Conservation (phyloP, 148 eudicot species). For the Cornus kousa region DNA sequence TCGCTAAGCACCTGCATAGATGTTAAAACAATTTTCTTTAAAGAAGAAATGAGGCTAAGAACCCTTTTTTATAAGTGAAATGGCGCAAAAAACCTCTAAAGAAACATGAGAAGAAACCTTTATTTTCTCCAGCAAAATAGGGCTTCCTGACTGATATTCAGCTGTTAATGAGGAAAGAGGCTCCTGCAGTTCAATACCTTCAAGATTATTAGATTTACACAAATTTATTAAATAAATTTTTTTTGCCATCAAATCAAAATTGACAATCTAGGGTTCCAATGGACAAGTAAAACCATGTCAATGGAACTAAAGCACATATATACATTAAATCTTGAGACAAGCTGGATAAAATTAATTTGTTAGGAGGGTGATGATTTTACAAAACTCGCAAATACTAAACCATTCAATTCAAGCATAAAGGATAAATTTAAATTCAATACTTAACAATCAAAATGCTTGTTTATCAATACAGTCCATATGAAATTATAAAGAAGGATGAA, state of each 20-base stretch:
- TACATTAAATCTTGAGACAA: too few species aligned
- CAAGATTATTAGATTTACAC: neutral
- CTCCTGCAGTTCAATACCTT: conserved; percentile 48
- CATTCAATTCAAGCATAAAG: neutral
- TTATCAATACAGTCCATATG: neutral
- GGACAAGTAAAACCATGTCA: neutral
- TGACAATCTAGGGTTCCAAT: neutral
- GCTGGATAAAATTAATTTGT: neutral
- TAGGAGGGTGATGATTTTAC: too few species aligned
- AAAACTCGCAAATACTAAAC: neutral
- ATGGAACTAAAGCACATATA: neutral
- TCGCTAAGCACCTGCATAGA: conserved; percentile 58
- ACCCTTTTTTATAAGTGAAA: neutral
- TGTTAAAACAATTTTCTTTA: neutral
- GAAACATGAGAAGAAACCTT: conserved; percentile 40
- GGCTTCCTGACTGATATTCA: conserved; percentile 84
- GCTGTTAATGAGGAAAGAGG: conserved; percentile 74
- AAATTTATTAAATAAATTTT: neutral
- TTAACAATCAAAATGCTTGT: neutral
- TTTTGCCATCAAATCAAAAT: neutral
- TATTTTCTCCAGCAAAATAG: conserved; percentile 81
- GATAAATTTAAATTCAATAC: neutral
- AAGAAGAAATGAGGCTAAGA: neutral
- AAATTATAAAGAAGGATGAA: neutral
- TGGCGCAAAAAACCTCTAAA: neutral